Evolutionary conservation across 1,284 basidiomycete species (phyloP).

Genomic region (Cerioporus squamosus): DNA sequence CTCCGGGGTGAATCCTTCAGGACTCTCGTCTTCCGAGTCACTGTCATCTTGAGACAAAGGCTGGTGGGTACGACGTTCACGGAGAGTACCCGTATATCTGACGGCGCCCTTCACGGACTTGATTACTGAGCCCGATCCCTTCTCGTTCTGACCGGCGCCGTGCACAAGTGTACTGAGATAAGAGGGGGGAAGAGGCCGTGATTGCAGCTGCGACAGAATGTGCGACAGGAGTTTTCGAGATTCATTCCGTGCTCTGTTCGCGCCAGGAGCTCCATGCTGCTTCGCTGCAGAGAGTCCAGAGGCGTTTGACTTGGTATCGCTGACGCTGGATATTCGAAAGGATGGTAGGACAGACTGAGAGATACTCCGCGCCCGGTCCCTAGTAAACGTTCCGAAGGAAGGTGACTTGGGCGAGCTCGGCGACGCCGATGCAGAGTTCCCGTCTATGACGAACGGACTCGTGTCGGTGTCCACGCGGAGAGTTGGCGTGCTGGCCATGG

Average conservation of each 20-base stretch:
- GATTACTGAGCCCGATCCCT: slow-evolving; percentile 44
- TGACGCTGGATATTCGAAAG: slow-evolving; percentile 38
- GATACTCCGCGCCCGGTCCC: slow-evolving; percentile 32
- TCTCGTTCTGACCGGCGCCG: slow-evolving; percentile 30
- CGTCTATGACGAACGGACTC: slow-evolving; percentile 7
- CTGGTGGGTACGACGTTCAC: slow-evolving; percentile 24
- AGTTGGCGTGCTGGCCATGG: slow-evolving; percentile 19
- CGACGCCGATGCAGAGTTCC: slow-evolving; percentile 4
- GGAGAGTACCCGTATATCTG: slow-evolving; percentile 38
- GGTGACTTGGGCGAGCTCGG: slow-evolving; percentile 16
- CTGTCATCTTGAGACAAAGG: slow-evolving; percentile 38
- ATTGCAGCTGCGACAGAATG: slow-evolving; percentile 58
- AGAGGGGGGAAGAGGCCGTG: slow-evolving; percentile 54
- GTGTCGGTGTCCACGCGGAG: slow-evolving; percentile 33
- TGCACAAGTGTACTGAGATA: slow-evolving; percentile 46
- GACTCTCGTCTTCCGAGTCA: slow-evolving; percentile 55
- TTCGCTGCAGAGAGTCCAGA: not conserved
- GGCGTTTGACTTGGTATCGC: slow-evolving; percentile 26
- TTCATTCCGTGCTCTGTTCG: slow-evolving; percentile 51
- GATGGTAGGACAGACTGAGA: slow-evolving; percentile 36
- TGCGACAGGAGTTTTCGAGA: slow-evolving; percentile 63
- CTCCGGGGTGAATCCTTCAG: slow-evolving; percentile 57
- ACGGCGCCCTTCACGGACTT: slow-evolving; percentile 51
- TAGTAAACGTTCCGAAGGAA: slow-evolving; percentile 9
- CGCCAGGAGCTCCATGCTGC: slow-evolving; percentile 30